Base-by-base conservation (phyloP, 495 filamentous ascomycete species). In the Aspergillus steynii region DNA sequence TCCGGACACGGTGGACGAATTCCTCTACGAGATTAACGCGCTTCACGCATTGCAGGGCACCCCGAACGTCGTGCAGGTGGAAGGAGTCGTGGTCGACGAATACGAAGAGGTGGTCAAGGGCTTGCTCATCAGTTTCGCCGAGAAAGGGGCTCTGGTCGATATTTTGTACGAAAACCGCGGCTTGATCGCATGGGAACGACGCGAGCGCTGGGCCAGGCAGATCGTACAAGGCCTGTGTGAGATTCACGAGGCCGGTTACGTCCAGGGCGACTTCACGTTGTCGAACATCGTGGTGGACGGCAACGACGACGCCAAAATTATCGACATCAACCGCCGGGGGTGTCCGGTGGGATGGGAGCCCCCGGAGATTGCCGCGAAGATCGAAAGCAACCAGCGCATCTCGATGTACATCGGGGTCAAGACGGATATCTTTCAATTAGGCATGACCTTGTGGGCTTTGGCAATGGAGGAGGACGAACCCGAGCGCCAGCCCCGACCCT, bases 391-490 rank as follows among this genome's bases (percentile, higher is more conserved):
- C 58, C 95, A 97, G 70, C 84, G 93, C 29, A 95, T 99, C 31
- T 90, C 91, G 29, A 97, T 99, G 91, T 97, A 96, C 70, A 98
- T 99, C 71, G 95, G 95, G 5, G 92, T 97, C 74, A 99, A 98
- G 73, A 96, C 93, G 0, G 95, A 99, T 73, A 80, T 98, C 2
- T 99, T 88, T 68, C 95, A 99, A 68, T 81, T 98, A 3, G 95
- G 95, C 29, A 99, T 99, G 96, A 94, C 96, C 1, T 81, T 99
- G 3, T 99, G 94, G 92, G 93, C 91, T 7, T 77, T 99, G 42
- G 93, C 92, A 3, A 90, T 87, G 63, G 84, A 91, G 61, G 83
- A 92, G 46, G 95, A 97, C 65, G 95, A 99, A 65, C 95, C 95
- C 4, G 95, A 99, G 70, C 80, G 85, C 20, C 84, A 88, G 54